These are phyloP conservation scores for Lactarius indigo DNA, from an alignment of 768 basidiomycete genomes.

Conservation along the genomic window DNA sequence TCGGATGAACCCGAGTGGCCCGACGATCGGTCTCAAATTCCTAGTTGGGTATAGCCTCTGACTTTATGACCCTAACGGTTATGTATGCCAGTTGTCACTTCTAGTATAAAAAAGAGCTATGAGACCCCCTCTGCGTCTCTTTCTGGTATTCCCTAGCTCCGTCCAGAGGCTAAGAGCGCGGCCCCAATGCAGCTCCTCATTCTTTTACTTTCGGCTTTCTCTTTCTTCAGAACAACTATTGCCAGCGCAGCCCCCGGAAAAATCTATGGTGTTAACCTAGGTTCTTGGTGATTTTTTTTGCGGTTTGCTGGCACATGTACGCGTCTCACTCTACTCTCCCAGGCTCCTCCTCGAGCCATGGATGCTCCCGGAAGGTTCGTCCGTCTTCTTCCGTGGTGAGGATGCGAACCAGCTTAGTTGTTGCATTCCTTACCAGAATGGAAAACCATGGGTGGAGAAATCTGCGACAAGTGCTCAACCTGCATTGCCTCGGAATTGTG, in stretches of 20 bases:
- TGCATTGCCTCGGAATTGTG: slow-evolving; percentile 73
- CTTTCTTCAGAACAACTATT: neutral
- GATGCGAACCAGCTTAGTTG: neutral
- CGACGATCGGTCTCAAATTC: no score
- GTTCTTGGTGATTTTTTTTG: slow-evolving; percentile 47
- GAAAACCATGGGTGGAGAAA: slow-evolving; percentile 68
- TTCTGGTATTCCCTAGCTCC: neutral
- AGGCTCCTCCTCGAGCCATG: slow-evolving; percentile 79
- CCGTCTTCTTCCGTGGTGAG: neutral
- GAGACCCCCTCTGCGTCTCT: neutral
- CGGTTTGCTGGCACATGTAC: neutral
- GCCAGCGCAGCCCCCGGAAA: slow-evolving; percentile 35
- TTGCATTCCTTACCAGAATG: slow-evolving; percentile 45
- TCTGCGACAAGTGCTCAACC: slow-evolving; percentile 52
- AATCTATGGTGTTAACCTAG: slow-evolving; percentile 70
- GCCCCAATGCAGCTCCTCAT: slow-evolving; percentile 5
- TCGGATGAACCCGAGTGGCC: no score
- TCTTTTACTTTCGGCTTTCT: neutral
- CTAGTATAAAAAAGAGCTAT: no score
- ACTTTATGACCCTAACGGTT: no score
- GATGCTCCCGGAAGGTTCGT: slow-evolving; percentile 69
- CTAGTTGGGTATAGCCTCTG: no score
- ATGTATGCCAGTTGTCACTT: no score
- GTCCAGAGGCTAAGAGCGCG: neutral
- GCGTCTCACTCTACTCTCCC: neutral